Evolutionary conservation across 2,329 filamentous ascomycete species (phyloP).

Genomic region (Madurella mycetomatis): DNA sequence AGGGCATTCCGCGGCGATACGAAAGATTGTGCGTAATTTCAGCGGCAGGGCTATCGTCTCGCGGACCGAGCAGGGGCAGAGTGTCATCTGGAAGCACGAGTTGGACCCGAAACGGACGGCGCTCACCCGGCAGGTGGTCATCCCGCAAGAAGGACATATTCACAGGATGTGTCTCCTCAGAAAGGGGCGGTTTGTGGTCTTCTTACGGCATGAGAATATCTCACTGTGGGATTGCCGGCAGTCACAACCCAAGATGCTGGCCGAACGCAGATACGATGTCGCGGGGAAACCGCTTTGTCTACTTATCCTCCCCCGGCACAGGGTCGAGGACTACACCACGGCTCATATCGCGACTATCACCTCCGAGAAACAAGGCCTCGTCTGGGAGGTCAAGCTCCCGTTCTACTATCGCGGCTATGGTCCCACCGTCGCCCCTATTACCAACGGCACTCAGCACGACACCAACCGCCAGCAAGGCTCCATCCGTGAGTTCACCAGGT

Average conservation of each 20-base stretch:
- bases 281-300: constrained; percentile 74
- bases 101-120: constrained; percentile 46
- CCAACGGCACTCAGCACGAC: constrained; percentile 12
- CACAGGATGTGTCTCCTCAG: constrained; percentile 74
- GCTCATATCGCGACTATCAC: constrained; percentile 79
- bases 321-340: constrained; percentile 51
- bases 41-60: constrained; percentile 78
- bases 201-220: constrained; percentile 66
- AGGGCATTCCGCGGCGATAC: constrained; percentile 74
- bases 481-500: constrained; percentile 65
- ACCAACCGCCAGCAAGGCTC: constrained; percentile 31
- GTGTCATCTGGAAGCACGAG: constrained; percentile 75
- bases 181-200: constrained; percentile 75
- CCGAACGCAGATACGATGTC: constrained; percentile 53
- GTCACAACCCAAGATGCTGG: constrained; percentile 54
- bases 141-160: constrained; percentile 66
- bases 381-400: constrained; percentile 72
- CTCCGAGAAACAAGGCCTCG: constrained; percentile 71
- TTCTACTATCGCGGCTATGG: constrained; percentile 31
- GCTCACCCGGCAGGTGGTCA: constrained; percentile 62
- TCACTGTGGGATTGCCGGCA: constrained; percentile 75
- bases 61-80: constrained; percentile 71
- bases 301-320: constrained; percentile 63
- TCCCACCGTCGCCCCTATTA: neutral
- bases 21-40: constrained; percentile 82